Conservation (phyloP, 1,139 yeast species). For the Chernovozyma aurita region DNA sequence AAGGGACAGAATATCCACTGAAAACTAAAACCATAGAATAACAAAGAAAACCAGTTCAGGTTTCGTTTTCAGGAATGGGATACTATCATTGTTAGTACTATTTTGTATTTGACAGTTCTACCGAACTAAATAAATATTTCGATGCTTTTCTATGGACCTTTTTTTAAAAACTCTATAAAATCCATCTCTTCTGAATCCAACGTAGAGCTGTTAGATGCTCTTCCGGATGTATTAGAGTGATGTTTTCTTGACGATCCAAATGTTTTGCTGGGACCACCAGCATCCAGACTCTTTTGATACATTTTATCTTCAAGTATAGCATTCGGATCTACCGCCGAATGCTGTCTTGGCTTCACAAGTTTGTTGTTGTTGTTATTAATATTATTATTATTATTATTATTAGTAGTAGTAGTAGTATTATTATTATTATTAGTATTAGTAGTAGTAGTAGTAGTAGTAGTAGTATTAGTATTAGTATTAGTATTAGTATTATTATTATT, state of each 20-base stretch:
- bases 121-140: not conserved
- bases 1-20: not conserved
- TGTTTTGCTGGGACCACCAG: slow-evolving; percentile 5
- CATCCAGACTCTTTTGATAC: slow-evolving; percentile 1
- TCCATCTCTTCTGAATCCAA: slow-evolving; percentile 39
- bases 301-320: slow-evolving; percentile 9
- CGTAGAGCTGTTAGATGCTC: slow-evolving; percentile 1
- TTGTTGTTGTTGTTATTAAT: not conserved
- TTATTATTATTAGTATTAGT: not conserved
- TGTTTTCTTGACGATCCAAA: slow-evolving; percentile 10
- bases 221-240: not conserved
- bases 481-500: too few species aligned
- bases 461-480: not conserved
- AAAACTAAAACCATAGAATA: not conserved
- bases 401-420: not conserved
- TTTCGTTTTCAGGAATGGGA: not conserved
- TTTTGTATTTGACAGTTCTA: not conserved
- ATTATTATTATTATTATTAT: not conserved
- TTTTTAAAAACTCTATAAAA: slow-evolving; percentile 43
- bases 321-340: slow-evolving; percentile 8
- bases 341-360: not conserved
- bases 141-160: too few species aligned
- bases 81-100: too few species aligned
- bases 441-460: not conserved
- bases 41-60: not conserved